A percentile compares a stretch with the other conserved stretches of the same genome.
phyloP scores from a whole-genome alignment of 805 yeast species.

The Naumovozyma baii region DNA sequence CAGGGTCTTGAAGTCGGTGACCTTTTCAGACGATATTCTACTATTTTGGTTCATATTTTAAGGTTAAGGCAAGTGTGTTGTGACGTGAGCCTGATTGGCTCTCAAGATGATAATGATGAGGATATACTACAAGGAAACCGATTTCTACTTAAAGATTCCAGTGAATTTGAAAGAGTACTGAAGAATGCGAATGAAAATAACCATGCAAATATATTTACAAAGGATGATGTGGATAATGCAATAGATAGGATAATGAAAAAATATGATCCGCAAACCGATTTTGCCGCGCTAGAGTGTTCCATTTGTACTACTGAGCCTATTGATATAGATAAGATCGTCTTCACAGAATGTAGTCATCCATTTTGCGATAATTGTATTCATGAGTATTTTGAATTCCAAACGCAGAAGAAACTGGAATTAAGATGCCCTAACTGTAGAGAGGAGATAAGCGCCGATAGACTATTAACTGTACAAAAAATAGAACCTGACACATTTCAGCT shows the following conservation, averaged over 20 bases:
- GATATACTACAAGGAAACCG: conserved; percentile 24
- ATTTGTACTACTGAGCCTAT: conserved; percentile 72
- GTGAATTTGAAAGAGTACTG: conserved; percentile 3
- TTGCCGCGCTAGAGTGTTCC: conserved; percentile 59
- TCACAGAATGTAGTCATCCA: conserved; percentile 74
- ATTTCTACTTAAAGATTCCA: conserved; percentile 3
- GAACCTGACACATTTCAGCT: conserved; percentile 12
- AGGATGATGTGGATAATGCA: conserved; percentile 4
- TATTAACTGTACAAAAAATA: conserved; percentile 25
- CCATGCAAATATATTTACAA: background rate
- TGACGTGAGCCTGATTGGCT: conserved; percentile 57
- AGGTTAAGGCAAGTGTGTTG: conserved; percentile 84
- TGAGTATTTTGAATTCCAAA: conserved; percentile 67
- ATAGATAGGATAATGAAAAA: conserved; percentile 8
- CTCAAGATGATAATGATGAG: conserved; percentile 45
- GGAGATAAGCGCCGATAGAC: conserved; percentile 41
- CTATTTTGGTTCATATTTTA: conserved; percentile 72
- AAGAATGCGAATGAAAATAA: background rate
- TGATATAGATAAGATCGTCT: conserved; percentile 40
- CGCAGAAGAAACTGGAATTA: conserved; percentile 34
- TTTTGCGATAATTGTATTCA: conserved; percentile 66
- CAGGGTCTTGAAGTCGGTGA: conserved; percentile 57
- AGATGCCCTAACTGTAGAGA: conserved; percentile 74
- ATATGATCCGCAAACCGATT: conserved; percentile 27
- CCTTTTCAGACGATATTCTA: conserved; percentile 60